Conservation (phyloP, 2,329 filamentous ascomycete species). For the Ophidiomyces ophidiicola region DNA sequence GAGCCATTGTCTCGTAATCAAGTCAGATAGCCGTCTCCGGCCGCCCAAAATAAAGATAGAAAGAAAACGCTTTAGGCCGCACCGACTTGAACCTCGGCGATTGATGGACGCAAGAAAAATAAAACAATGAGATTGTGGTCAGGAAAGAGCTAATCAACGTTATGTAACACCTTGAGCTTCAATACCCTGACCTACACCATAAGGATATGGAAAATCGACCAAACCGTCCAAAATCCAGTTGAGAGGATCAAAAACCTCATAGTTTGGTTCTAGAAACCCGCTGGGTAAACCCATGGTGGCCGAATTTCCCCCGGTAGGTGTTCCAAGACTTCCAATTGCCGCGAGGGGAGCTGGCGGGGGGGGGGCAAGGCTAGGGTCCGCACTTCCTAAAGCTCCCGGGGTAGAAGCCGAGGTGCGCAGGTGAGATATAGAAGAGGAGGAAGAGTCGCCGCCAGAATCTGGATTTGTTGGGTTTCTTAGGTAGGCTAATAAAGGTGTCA, state of each 20-base stretch:
- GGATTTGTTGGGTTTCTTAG: slow-evolving; percentile 79
- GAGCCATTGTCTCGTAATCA: too few species aligned
- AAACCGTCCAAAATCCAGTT: slow-evolving; percentile 88
- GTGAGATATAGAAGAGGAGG: slow-evolving; percentile 47
- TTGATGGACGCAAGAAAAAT: too few species aligned
- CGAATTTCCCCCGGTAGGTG: slow-evolving; percentile 14
- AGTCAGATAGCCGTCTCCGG: too few species aligned
- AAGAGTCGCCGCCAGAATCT: slow-evolving; percentile 63
- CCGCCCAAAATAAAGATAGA: too few species aligned
- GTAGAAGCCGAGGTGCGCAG: slow-evolving; percentile 28
- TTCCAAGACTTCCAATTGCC: slow-evolving; percentile 20
- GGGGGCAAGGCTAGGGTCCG: slow-evolving; percentile 36
- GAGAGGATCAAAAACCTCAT: slow-evolving; percentile 83
- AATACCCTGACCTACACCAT: slow-evolving; percentile 42
- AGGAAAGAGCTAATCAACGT: not conserved
- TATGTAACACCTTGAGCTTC: slow-evolving; percentile 32
- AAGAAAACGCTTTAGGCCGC: too few species aligned
- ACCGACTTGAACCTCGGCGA: too few species aligned
- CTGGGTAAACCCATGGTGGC: slow-evolving; percentile 25
- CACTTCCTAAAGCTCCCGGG: slow-evolving; percentile 19
- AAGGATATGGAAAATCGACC: slow-evolving; percentile 64
- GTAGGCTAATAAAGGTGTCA: slow-evolving; percentile 40
- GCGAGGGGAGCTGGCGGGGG: slow-evolving; percentile 25
- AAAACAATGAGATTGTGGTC: too few species aligned
- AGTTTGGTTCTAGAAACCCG: slow-evolving; percentile 54